Conservation (phyloP, 2,329 filamentous ascomycete genomes). For the Paraconiothyrium brasiliense region DNA sequence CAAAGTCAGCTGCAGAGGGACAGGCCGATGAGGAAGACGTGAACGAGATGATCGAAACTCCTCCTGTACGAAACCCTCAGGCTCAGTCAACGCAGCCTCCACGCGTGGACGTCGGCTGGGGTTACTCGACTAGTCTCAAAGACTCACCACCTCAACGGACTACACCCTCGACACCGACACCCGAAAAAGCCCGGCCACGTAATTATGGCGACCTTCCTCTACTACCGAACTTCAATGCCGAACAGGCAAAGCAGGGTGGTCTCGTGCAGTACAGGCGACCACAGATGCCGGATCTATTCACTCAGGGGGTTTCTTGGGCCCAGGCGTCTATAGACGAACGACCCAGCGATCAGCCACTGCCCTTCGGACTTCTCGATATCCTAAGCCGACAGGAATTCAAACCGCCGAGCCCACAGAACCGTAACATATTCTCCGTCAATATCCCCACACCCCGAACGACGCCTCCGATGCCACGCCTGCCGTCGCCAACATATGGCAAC, state of each 20-base stretch:
- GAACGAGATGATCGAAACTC: slow-evolving; percentile 40
- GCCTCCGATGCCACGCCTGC: slow-evolving; percentile 37
- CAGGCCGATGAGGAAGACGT: slow-evolving; percentile 40
- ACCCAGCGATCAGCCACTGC: slow-evolving; percentile 27
- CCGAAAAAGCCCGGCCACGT: slow-evolving; percentile 6
- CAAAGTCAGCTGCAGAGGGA: slow-evolving; percentile 55
- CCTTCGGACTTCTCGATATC: slow-evolving; percentile 43
- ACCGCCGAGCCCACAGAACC: slow-evolving; percentile 23
- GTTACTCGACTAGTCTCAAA: slow-evolving; percentile 27
- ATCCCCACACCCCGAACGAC: slow-evolving; percentile 37
- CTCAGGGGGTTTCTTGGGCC: slow-evolving; percentile 29
- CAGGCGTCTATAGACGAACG: slow-evolving; percentile 15
- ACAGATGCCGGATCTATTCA: slow-evolving; percentile 28
- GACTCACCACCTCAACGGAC: slow-evolving; percentile 1
- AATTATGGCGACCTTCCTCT: slow-evolving; percentile 10
- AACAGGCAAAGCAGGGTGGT: slow-evolving; percentile 12
- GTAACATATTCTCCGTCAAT: slow-evolving; percentile 33
- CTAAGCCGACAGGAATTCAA: slow-evolving; percentile 30
- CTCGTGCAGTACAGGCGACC: slow-evolving; percentile 18
- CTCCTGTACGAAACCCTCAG: slow-evolving; percentile 13
- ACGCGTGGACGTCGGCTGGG: slow-evolving; percentile 37
- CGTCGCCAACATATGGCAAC: slow-evolving; percentile 33
- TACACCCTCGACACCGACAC: slow-evolving; percentile 4
- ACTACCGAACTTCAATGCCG: slow-evolving; percentile 19
- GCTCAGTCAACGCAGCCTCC: slow-evolving; percentile 3